Conservation (phyloP, 2,329 filamentous ascomycete species). For the Tricladium varicosporioides region DNA sequence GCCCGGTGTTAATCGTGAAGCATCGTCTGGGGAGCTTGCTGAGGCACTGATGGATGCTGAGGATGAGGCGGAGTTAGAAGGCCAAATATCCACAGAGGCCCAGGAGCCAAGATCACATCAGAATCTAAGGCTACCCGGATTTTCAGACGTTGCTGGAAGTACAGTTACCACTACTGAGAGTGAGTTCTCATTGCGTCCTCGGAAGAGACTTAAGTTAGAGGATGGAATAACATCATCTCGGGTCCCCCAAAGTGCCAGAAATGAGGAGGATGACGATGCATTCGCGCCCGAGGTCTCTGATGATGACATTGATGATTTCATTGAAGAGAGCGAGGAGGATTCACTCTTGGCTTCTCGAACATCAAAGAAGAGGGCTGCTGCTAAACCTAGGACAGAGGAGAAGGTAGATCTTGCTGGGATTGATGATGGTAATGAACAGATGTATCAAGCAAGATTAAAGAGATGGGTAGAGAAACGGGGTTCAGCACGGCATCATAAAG, state of each 20-base stretch:
- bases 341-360: constrained; percentile 39
- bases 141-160: constrained; percentile 50
- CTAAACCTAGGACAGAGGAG: constrained; percentile 31
- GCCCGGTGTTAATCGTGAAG: constrained; percentile 54
- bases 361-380: constrained; percentile 35
- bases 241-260: constrained; percentile 27
- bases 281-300: constrained; percentile 25
- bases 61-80: constrained; percentile 52
- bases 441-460: constrained; percentile 73
- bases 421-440: constrained; percentile 84
- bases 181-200: constrained; percentile 57
- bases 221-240: constrained; percentile 31
- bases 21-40: constrained; percentile 66
- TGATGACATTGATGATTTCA: constrained; percentile 28
- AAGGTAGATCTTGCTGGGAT: constrained; percentile 43
- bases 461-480: constrained; percentile 70
- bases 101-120: constrained; percentile 63
- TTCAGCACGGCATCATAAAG: constrained; percentile 49
- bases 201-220: constrained; percentile 52
- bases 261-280: constrained; percentile 39
- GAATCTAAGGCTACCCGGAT: constrained; percentile 70
- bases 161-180: constrained; percentile 38
- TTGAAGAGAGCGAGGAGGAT: constrained; percentile 34
- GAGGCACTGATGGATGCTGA: constrained; percentile 81
- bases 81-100: constrained; percentile 42